A percentile compares a stretch with the other conserved stretches of the same genome.
phyloP scores from a whole-genome alignment of 176 grass and related monocot genomes.

The Hyparrhenia diplandra region DNA sequence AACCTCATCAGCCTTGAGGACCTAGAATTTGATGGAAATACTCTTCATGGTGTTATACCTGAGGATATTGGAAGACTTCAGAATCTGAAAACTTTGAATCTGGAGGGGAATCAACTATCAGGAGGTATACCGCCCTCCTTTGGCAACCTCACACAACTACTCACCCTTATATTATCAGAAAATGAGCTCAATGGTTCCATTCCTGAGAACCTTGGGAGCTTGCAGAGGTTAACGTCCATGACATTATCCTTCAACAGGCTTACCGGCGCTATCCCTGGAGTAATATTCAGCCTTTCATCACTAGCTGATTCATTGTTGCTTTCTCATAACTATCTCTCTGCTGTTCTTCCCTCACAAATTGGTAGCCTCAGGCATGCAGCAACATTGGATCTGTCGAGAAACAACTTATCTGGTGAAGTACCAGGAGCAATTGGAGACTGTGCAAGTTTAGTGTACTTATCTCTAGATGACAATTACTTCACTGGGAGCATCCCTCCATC shows the following conservation, averaged over 20 bases:
- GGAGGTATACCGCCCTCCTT: slow-evolving; percentile 27
- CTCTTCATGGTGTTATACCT: slow-evolving; percentile 31
- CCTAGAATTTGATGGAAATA: neutral
- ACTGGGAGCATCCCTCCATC: slow-evolving; percentile 6
- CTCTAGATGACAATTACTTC: slow-evolving; percentile 28
- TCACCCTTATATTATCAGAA: neutral
- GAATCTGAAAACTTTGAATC: neutral
- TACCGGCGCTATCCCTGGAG: slow-evolving; percentile 15
- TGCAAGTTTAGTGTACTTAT: slow-evolving; percentile 22
- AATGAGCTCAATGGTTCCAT: slow-evolving; percentile 29
- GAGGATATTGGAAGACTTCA: slow-evolving; percentile 9
- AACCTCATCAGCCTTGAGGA: neutral
- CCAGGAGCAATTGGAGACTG: slow-evolving; percentile 17
- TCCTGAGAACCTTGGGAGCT: slow-evolving; percentile 25
- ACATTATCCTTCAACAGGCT: slow-evolving; percentile 21
- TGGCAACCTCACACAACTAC: slow-evolving; percentile 42
- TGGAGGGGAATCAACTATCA: slow-evolving; percentile 1
- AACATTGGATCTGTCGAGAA: slow-evolving; percentile 20
- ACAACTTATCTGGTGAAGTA: slow-evolving; percentile 33
- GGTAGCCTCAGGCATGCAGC: neutral
- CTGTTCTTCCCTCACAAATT: slow-evolving; percentile 8
- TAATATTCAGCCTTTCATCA: slow-evolving; percentile 24
- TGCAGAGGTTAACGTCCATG: neutral
- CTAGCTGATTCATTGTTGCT: neutral
- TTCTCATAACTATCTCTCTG: slow-evolving; percentile 32